phyloP scores from a whole-genome alignment of 1,284 basidiomycete genomes.

The Erythrobasidium hasegawianum region DNA sequence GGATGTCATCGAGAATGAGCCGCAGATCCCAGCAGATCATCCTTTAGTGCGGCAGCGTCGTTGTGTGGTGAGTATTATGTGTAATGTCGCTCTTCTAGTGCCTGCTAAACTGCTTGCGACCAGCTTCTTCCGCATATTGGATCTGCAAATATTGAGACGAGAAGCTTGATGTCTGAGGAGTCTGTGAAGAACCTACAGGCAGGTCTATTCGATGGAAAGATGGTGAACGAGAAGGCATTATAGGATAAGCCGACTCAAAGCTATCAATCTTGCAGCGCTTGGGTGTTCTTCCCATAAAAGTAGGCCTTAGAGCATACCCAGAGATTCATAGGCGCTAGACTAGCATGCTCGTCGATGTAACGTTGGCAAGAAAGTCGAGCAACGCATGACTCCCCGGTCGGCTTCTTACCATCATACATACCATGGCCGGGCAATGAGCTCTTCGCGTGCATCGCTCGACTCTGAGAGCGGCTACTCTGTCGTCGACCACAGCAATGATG shows the following conservation, averaged over 20 bases:
- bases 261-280: no score
- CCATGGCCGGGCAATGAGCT: conserved; percentile 1
- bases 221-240: conserved; percentile 34
- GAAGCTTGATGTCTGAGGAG: conserved; percentile 48
- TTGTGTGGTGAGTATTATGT: conserved; percentile 51
- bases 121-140: conserved; percentile 74
- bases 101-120: conserved; percentile 61
- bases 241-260: no score
- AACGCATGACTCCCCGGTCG: no score
- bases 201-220: conserved; percentile 34
- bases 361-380: no score
- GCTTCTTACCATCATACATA: not conserved
- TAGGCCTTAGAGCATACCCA: no score
- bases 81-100: conserved; percentile 31
- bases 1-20: conserved; percentile 92
- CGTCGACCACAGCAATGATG: conserved; percentile 13
- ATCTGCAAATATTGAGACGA: conserved; percentile 79
- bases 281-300: no score
- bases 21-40: conserved; percentile 67
- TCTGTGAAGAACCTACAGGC: conserved; percentile 44
- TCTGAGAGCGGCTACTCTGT: conserved; percentile 32
- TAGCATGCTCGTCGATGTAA: no score
- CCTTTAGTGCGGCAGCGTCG: conserved; percentile 70
- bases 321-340: no score
- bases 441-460: conserved; percentile 3